phyloP scores from a whole-genome alignment of 768 basidiomycete species.

The Leccinum variicolor region DNA sequence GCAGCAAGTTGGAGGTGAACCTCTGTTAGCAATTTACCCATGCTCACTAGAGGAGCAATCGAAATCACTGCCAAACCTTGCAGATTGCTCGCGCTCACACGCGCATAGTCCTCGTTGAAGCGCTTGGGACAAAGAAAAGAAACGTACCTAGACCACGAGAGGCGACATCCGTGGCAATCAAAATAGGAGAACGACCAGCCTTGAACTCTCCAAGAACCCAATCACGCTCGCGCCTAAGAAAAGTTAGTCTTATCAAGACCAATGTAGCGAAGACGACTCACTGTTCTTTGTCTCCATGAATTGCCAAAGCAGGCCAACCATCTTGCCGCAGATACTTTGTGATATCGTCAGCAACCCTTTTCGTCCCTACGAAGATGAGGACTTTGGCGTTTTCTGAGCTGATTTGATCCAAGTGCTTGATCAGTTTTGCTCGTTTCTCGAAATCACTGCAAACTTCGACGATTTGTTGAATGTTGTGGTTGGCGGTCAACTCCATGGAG shows the following conservation, averaged over 20 bases:
- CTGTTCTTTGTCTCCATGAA: conserved; percentile 99
- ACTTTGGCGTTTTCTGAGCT: conserved; percentile 97
- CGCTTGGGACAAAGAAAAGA: conserved; percentile 35
- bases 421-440: conserved; percentile 93
- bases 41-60: conserved; percentile 17
- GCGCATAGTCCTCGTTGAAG: conserved; percentile 30
- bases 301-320: conserved; percentile 99
- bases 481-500: conserved; percentile 96
- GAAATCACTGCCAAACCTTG: conserved; percentile 28
- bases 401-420: conserved; percentile 97
- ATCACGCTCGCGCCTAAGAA: conserved; percentile 86
- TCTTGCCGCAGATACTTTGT: conserved; percentile 97
- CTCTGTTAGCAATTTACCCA: conserved; percentile 23
- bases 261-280: conserved; percentile 38
- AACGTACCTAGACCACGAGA: conserved; percentile 99
- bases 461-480: conserved; percentile 95
- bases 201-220: conserved; percentile 99
- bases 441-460: conserved; percentile 97
- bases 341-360: conserved; percentile 96
- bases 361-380: conserved; percentile 96
- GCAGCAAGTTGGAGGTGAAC: conserved; percentile 16
- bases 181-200: conserved; percentile 93
- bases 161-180: conserved; percentile 98
- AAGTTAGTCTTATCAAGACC: neutral
- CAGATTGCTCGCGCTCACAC: conserved; percentile 30